Conservation (phyloP, 192 early-diverging fungal genomes). For the Lobulomyces angularis region DNA sequence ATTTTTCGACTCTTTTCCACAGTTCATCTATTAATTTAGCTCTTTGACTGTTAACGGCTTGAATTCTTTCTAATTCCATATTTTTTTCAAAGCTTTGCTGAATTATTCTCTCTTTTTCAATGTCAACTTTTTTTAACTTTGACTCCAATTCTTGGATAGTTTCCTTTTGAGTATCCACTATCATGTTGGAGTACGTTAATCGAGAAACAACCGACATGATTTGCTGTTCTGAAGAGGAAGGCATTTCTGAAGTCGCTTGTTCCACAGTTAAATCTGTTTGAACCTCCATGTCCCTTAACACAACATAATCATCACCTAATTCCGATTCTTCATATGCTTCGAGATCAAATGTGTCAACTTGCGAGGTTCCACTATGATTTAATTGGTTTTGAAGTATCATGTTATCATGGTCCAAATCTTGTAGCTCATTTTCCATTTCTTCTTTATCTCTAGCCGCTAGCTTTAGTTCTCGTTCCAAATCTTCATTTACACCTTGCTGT, state of each 20-base stretch:
- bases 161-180: constrained; percentile 11
- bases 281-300: constrained; percentile 11
- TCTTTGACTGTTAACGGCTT: not conserved
- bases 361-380: not conserved
- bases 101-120: constrained; percentile 7
- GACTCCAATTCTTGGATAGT: constrained; percentile 14
- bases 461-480: constrained; percentile 3
- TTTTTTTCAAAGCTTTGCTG: constrained; percentile 4
- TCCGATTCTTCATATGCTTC: too few species aligned
- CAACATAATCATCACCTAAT: constrained; percentile 10
- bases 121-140: not conserved
- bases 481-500: constrained; percentile 11
- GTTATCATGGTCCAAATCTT: constrained; percentile 14
- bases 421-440: constrained; percentile 2
- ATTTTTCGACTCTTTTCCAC: not conserved
- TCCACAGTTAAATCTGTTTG: constrained; percentile 8
- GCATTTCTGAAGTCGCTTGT: not conserved
- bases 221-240: not conserved
- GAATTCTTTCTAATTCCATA: constrained; percentile 8
- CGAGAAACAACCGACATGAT: constrained; percentile 3
- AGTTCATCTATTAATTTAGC: constrained; percentile 14
- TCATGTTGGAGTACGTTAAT: constrained; percentile 9
- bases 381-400: constrained; percentile 13
- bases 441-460: constrained; percentile 6
- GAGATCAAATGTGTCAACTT: not conserved